Evolutionary conservation across 257 asterid genomes (phyloP), one percentile per base, ranked within the genome.

Genomic region (Verbascum thapsus): DNA sequence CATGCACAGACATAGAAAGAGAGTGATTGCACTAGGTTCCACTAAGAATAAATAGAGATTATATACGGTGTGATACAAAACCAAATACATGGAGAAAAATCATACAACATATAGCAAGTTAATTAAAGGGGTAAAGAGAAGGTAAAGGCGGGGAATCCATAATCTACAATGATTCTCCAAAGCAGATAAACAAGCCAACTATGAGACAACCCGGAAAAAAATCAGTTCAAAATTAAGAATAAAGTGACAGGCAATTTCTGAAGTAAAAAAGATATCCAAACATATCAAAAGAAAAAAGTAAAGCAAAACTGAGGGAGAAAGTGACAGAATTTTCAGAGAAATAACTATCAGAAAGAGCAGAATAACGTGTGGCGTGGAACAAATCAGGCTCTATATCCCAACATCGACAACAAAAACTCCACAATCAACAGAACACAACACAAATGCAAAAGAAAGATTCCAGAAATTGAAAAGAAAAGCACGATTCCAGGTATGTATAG

Each of bases 381-480:
- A 19, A 8, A 42, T 18, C 40, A 37, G 49, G 63, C 42, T 39
- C 55, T 32, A 65, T 35, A 30, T 10, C 35, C 48, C 61, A 45
- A 54, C 61, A 55, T 48, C 53, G 42, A 39, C 35, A 69, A 61
- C 58, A 51, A 37, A 63, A 39, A 35, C 9, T 42, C 19, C 13
- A 39, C 20, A 52, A 43, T 50, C 39, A 75, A 17, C 37, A 34
- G 51, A 35, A 37, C 13, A 60, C 38, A 58, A n/a, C n/a, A n/a
- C n/a, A 68, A 52, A 58, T 6, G 43, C 63, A 19, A 0, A n/a
- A 30, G 53, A 53, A 6, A 67, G 49, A 63, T 42, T 50, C 22
- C 58, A 40, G 64, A 52, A 38, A 48, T 39, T 70, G 42, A 61
- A 60, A 30, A 71, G 30, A 71, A 61, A 26, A 23, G 39, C 26